A percentile compares a stretch with the other conserved stretches of the same genome.
These are phyloP conservation scores for Nothophoma quercina DNA, from an alignment of 2,329 filamentous ascomycete genomes.

Conservation along the genomic window DNA sequence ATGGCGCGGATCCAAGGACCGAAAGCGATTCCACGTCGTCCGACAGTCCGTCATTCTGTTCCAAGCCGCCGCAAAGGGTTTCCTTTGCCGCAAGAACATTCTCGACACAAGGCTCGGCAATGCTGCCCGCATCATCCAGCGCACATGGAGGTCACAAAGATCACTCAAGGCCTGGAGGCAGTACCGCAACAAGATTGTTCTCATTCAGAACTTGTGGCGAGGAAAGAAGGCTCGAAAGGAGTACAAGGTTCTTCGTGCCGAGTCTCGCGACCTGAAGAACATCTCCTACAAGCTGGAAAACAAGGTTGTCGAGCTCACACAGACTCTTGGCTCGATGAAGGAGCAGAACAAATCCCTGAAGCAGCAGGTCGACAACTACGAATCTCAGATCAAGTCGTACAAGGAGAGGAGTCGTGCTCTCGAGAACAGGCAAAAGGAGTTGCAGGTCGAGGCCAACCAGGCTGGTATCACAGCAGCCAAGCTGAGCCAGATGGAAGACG, in stretches of 20 bases:
- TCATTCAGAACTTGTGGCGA: slow-evolving; percentile 93
- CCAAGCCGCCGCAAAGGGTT: slow-evolving; percentile 91
- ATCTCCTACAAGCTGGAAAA: slow-evolving; percentile 99
- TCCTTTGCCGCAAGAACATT: slow-evolving; percentile 86
- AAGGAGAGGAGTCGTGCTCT: slow-evolving; percentile 89
- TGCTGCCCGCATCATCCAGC: slow-evolving; percentile 88
- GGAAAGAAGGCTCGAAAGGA: slow-evolving; percentile 79
- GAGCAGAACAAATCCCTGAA: slow-evolving; percentile 90
- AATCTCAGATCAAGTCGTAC: slow-evolving; percentile 95
- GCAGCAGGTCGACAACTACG: slow-evolving; percentile 92
- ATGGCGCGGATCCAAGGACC: slow-evolving; percentile 91
- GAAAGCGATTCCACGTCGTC: slow-evolving; percentile 79
- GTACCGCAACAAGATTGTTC: slow-evolving; percentile 86
- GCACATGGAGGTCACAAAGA: slow-evolving; percentile 82
- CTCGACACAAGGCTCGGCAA: slow-evolving; percentile 94
- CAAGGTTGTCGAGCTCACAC: slow-evolving; percentile 98
- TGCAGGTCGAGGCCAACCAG: slow-evolving; percentile 96
- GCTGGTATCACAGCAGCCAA: slow-evolving; percentile 94
- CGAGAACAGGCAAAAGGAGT: slow-evolving; percentile 88
- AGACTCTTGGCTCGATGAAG: slow-evolving; percentile 90
- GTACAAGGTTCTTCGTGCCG: slow-evolving; percentile 92
- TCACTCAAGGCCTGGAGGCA: slow-evolving; percentile 83
- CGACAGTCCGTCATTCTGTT: slow-evolving; percentile 86
- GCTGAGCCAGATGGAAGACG: slow-evolving; percentile 89
- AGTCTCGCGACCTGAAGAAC: slow-evolving; percentile 97